Evolutionary conservation across 1,284 basidiomycete genomes (phyloP), one percentile per base, ranked within the genome.

Genomic region (Chondrostereum purpureum): DNA sequence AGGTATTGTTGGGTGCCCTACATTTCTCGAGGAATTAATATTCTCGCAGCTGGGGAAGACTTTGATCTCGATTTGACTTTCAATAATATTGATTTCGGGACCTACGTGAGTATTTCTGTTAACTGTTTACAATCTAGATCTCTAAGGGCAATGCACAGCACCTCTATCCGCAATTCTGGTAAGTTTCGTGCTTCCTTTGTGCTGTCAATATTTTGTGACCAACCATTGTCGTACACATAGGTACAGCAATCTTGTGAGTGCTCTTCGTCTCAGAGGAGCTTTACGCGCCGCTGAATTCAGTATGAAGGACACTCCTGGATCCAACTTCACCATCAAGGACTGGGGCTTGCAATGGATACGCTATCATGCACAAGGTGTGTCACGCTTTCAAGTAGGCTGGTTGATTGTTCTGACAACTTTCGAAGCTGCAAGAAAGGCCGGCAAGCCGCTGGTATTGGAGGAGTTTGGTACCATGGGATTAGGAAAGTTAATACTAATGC

Each of bases 311-410:
- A 62, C 60, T 40, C 73, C 75, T 2, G 72, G 71, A 2, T 71
- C 72, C 2, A 75, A 77, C 51, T 77, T 72, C 55, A 67, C 70
- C 4, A 58, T 72, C 19, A 62, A 72, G 50, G 52, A 61, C 19
- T 78, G 75, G 75, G 77, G 75, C 5, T 56, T 75, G 19, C 58
- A 64, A n/a, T 78, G 76, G 76, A 78, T 78, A 17, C 55, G 68
- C 24, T 61, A 66, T 14, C 76, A 78, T 46, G 67, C 65, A 3
- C 54, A 63, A 27, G 64, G 75, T 73, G n/a, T n/a, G n/a, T n/a
- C n/a, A n/a, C n/a, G n/a, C n/a, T n/a, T n/a, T n/a, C n/a, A n/a
- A n/a, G n/a, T n/a, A n/a, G n/a, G n/a, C n/a, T 48, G 35, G 59
- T 53, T 2, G 19, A 19, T 13, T 10, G 20, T 46, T 16, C 11